Base-by-base conservation (phyloP, 1,284 basidiomycete species). In the Cryptococcus maquisensis region DNA sequence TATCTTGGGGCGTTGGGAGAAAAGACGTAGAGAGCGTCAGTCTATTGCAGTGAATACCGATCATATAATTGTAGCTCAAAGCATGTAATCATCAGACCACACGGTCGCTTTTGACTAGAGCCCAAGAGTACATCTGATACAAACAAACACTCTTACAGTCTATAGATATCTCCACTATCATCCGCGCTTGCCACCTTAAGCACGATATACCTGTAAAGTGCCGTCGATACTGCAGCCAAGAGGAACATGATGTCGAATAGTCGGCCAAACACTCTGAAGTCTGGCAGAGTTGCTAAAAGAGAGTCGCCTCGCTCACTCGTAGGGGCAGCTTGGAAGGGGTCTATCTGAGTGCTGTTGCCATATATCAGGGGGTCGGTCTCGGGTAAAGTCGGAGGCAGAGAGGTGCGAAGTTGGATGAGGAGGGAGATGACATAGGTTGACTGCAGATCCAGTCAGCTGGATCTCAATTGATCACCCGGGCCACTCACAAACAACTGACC, bases 381-480 rank as follows among this genome's bases (percentile, higher is more conserved):
- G 21, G 55, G 40, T 16, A 56, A 50, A 4, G 68, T 46, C 5
- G 67, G 67, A 0, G 73, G 73, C 13, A 76, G 57, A 8, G 68
- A 71, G 0, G 67, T 68, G 32, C 75, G 68, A 13, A 77, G 65
- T 60, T 77, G 76, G 21, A 77, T 71, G 4, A 77, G 64, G 3
- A 77, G 68, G 18, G 73, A 75, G 53, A 77, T 71, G 16, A 72
- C 66, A 47, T 77, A 77, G 18, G 73, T 73, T 3, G 74, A 65
- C 72, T 74, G 20, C 24, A 32, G 8, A 2, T 40, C n/a, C n/a
- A 18, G n/a, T 26, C 20, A 50, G 20, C 21, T 28, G 20, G 20
- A 16, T 15, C 40, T 8, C n/a, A 21, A 26, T 21, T 2, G 45
- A 12, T 12, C 24, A 13, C 32, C 13, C 28, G 21, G 23, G n/a